phyloP scores from a whole-genome alignment of 1,284 basidiomycete genomes.

The Marasmius oreades region DNA sequence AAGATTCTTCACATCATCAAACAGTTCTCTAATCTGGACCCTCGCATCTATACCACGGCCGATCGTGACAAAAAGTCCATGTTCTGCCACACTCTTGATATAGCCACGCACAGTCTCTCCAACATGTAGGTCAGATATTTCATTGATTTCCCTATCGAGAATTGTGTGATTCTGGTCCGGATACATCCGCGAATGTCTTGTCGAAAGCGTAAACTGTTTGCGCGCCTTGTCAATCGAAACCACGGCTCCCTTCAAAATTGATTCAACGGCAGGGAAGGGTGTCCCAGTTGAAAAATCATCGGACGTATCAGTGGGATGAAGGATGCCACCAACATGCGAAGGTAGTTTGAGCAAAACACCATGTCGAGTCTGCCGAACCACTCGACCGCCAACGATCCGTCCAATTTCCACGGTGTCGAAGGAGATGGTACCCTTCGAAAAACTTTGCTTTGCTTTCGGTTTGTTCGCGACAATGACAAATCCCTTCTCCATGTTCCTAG shows the following conservation, averaged over 20 bases:
- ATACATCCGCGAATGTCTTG: slow-evolving; percentile 67
- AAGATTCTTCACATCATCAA: slow-evolving; percentile 65
- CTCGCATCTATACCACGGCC: slow-evolving; percentile 84
- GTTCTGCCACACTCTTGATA: slow-evolving; percentile 82
- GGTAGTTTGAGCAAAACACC: slow-evolving; percentile 78
- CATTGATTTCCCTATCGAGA: slow-evolving; percentile 69
- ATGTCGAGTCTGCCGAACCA: slow-evolving; percentile 63
- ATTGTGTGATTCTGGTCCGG: slow-evolving; percentile 46
- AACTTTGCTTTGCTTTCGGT: slow-evolving; percentile 48
- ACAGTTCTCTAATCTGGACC: slow-evolving; percentile 91
- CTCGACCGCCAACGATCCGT: slow-evolving; percentile 74
- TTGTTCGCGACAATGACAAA: slow-evolving; percentile 84
- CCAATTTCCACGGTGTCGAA: slow-evolving; percentile 69
- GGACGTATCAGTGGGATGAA: slow-evolving; percentile 78
- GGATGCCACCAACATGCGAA: slow-evolving; percentile 63
- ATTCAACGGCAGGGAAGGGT: slow-evolving; percentile 62
- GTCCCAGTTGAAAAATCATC: slow-evolving; percentile 72
- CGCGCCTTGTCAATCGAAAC: slow-evolving; percentile 63
- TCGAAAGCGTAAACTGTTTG: slow-evolving; percentile 75
- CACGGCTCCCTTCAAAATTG: slow-evolving; percentile 68
- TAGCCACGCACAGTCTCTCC: slow-evolving; percentile 83
- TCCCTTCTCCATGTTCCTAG: slow-evolving; percentile 85
- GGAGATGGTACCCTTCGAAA: slow-evolving; percentile 51
- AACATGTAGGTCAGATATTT: slow-evolving; percentile 62
- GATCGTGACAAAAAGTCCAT: slow-evolving; percentile 89